Conservation (phyloP, 1,284 basidiomycete genomes). For the Phenoliferia sp. region DNA sequence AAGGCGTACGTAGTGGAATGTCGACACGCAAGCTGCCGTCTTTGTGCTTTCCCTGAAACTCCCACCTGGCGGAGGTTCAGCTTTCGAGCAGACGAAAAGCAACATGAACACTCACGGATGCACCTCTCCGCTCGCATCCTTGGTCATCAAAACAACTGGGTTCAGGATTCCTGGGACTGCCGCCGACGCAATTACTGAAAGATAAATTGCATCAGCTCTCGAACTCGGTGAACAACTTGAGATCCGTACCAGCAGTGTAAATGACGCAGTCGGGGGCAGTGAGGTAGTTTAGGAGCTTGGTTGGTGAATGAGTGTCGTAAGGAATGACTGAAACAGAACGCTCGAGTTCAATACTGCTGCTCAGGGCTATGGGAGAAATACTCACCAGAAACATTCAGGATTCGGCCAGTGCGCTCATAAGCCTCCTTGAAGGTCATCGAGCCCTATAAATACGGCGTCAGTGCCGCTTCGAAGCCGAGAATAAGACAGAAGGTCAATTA, state of each 20-base stretch:
- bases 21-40: conserved; percentile 89
- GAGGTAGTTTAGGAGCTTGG: conserved; percentile 90
- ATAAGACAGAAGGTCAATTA: neutral
- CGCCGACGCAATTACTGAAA: conserved; percentile 69
- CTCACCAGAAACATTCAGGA: conserved; percentile 91
- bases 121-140: conserved; percentile 72
- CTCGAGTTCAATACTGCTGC: neutral
- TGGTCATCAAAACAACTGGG: conserved; percentile 57
- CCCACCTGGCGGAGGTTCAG: conserved; percentile 26
- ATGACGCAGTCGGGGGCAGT: conserved; percentile 81
- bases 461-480: neutral
- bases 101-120: conserved; percentile 77
- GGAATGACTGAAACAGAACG: conserved; percentile 24
- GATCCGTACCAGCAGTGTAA: conserved; percentile 35
- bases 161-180: conserved; percentile 82
- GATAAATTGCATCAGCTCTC: conserved; percentile 48
- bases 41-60: conserved; percentile 40
- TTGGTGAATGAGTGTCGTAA: conserved; percentile 54
- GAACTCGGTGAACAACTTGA: conserved; percentile 48
- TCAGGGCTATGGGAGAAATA: conserved; percentile 38
- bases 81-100: neutral
- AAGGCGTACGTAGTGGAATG: conserved; percentile 69
- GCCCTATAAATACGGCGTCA: conserved; percentile 58
- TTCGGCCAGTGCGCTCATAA: conserved; percentile 81
- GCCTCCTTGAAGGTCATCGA: conserved; percentile 95